Evolutionary conservation across 1,284 basidiomycete genomes (phyloP), one percentile per base, ranked within the genome.

Genomic region (Boletus smithii): DNA sequence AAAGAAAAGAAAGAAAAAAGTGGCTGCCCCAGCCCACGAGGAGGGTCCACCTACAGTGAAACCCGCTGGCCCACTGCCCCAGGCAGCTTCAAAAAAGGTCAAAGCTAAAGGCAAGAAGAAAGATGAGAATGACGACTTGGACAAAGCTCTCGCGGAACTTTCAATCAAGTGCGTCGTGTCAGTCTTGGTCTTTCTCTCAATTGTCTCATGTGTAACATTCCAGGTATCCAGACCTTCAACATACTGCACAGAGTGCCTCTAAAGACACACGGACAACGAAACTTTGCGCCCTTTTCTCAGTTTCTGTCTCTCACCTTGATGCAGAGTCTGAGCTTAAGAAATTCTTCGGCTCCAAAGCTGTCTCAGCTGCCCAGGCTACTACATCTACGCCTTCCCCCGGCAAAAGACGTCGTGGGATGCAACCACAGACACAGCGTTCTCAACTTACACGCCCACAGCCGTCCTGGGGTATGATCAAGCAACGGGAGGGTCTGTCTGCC

Each of bases 301-400:
- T 94, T 5, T 91, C 89, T 0, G 70, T 85, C 1, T 74, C 84
- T 44, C 78, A 91, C 57, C 80, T 97, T 14, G 92, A 97, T 52
- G 77, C 84, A 9, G 91, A 95, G 48, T 84, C 85, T 0, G 94
- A 97, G 65, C 79, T 97, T 67, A 83, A 88, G 48, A 86, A 83
- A 53, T 95, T 97, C 76, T 97, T 97, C 60, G 94, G 94, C 2
- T 80, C 89, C 7, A 89, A 86, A 63, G 91, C 95, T 44, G 79
- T 95, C 13, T 72, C 81, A 50, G 75, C 80, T 1, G 74, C 74
- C 11, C 77, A 77, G 50, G 61, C 73, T 2, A 45, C 67, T 1
- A 58, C 56, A 2, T 51, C 66, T 1, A 47, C 67, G 7, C 31
- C 70, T 4, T 61, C 69, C 1, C 56, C 64, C 2, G 34, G 61